Conservation (phyloP, 2,329 filamentous ascomycete species). For the Fusarium tanahbumbuense region DNA sequence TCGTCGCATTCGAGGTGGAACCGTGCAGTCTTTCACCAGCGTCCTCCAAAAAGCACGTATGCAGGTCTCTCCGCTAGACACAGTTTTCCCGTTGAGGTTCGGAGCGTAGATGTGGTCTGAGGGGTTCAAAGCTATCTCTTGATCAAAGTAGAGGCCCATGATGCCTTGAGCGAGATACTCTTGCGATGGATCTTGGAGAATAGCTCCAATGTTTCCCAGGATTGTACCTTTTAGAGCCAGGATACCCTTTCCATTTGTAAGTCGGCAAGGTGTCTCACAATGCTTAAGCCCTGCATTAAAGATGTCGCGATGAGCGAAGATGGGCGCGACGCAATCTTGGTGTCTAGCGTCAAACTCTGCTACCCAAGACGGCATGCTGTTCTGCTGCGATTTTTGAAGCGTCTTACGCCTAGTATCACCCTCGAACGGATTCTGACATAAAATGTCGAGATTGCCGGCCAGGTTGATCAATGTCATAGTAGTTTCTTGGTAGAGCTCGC, state of each 20-base stretch:
- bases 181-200: fast-evolving
- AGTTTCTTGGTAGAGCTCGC: neutral
- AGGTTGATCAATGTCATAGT: constrained; percentile 16
- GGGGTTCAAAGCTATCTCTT: neutral
- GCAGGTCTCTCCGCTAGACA: neutral
- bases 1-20: constrained; percentile 15
- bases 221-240: neutral
- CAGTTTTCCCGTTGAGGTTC: neutral
- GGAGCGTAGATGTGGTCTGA: neutral
- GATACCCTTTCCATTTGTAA: neutral
- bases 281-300: neutral
- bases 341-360: constrained; percentile 2
- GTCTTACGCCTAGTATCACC: neutral
- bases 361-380: constrained; percentile 8
- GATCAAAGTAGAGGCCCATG: neutral
- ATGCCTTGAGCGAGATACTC: neutral
- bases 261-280: no score
- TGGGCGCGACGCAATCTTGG: neutral
- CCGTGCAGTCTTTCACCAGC: constrained; percentile 11
- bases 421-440: constrained; percentile 33
- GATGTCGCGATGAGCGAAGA: constrained; percentile 24
- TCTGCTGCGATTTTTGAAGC: neutral
- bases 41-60: constrained; percentile 23
- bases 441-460: constrained; percentile 4
- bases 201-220: neutral